Conservation (phyloP, 306 rosid genomes). For the Carpinus fangiana region DNA sequence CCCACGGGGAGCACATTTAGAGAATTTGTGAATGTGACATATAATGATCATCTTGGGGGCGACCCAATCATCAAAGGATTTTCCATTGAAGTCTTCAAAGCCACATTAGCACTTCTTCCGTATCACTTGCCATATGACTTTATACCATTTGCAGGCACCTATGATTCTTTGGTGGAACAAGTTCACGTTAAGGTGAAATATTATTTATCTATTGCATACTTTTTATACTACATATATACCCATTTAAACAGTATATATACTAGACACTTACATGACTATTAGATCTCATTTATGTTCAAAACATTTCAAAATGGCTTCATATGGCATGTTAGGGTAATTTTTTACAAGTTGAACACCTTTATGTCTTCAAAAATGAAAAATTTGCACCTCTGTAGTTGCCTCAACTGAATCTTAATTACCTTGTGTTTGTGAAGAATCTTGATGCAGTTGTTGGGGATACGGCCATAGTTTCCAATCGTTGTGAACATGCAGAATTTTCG, state of each 20-base stretch:
- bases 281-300: no score
- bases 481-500: neutral
- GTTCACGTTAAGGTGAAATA: constrained; percentile 1
- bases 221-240: neutral
- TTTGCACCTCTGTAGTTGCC: neutral
- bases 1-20: neutral
- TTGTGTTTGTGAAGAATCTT: neutral
- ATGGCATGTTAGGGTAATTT: neutral
- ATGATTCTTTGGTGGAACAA: constrained; percentile 16
- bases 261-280: no score
- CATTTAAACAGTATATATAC: neutral
- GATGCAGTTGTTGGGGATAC: constrained; percentile 14
- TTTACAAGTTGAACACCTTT: neutral
- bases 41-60: neutral
- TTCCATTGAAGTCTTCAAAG: constrained; percentile 7
- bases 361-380: neutral
- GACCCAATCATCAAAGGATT: constrained; percentile 4
- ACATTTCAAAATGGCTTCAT: neutral
- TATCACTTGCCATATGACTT: constrained; percentile 11
- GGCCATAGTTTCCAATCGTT: neutral
- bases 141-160: neutral
- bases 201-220: neutral
- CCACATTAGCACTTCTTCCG: constrained; percentile 1
- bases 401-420: neutral
- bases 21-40: constrained; percentile 10